Evolutionary conservation across 2,329 filamentous ascomycete species (phyloP).

Genomic region (Colletotrichum plurivorum): DNA sequence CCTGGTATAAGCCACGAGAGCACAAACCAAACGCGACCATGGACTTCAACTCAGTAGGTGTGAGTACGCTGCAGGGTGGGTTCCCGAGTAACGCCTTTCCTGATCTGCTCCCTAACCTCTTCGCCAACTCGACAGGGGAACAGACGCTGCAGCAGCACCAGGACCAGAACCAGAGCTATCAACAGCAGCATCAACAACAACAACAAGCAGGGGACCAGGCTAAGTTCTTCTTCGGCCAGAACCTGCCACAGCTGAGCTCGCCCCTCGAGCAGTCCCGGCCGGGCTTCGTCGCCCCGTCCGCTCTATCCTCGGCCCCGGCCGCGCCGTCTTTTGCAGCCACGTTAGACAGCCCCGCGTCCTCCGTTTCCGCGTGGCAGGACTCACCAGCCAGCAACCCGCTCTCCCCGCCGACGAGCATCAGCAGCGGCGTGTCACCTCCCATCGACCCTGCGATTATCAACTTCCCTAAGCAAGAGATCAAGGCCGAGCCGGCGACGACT

Average conservation of each 20-base stretch:
- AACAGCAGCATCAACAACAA: not conserved
- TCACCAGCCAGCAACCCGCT: conserved; percentile 16
- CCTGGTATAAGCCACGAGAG: not conserved
- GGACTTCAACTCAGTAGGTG: conserved; percentile 6
- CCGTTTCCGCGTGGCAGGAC: conserved; percentile 11
- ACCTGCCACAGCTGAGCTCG: not conserved
- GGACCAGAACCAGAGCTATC: not conserved
- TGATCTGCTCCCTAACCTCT: not conserved
- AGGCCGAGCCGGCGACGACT: too few relatives aligned
- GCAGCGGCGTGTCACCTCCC: not conserved
- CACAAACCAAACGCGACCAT: not conserved
- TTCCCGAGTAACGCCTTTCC: conserved; percentile 1
- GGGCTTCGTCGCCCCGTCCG: not conserved
- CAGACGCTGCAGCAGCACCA: not conserved
- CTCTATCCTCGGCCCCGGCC: not conserved
- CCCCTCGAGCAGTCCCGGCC: too few relatives aligned
- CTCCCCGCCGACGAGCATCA: conserved; percentile 15
- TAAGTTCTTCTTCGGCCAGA: too few relatives aligned
- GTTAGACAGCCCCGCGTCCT: not conserved
- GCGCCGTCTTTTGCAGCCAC: not conserved
- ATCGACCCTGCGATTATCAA: conserved; percentile 15
- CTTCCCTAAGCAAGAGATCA: not conserved
- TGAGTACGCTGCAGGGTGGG: conserved; percentile 26
- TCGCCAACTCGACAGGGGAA: not conserved
- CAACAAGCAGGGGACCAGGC: not conserved